Evolutionary conservation across 1,139 yeast species (phyloP).

Genomic region (Scheffersomyces illinoinensis): DNA sequence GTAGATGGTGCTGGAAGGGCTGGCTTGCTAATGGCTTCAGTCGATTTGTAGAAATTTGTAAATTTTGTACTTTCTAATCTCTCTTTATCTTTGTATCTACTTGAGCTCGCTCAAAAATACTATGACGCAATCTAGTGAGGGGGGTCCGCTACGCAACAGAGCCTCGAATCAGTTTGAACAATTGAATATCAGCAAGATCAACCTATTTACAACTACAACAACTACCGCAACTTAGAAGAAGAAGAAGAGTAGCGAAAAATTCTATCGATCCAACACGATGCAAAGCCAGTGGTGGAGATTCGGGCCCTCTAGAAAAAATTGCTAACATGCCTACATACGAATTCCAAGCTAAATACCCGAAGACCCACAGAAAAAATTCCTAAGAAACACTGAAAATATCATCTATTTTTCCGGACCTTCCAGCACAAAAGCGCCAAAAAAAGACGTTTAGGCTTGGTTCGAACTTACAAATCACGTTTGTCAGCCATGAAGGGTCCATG

Average conservation of each 20-base stretch:
- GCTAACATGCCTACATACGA: background rate
- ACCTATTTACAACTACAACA: background rate
- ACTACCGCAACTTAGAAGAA: background rate
- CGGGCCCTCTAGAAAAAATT: background rate
- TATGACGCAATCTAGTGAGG: too few species aligned
- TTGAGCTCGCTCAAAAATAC: too few species aligned
- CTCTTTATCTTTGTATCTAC: too few species aligned
- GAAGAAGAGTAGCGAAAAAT: background rate
- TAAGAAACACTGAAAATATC: background rate
- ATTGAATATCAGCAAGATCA: too few species aligned
- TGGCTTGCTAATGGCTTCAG: too few species aligned
- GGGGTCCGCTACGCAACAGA: background rate
- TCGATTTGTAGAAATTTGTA: too few species aligned
- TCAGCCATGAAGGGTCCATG: background rate
- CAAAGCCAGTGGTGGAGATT: background rate
- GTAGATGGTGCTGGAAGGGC: background rate
- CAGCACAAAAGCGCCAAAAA: background rate
- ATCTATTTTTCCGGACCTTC: background rate
- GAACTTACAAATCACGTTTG: background rate
- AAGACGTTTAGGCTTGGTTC: background rate
- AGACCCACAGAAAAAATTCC: too few species aligned
- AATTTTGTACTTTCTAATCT: too few species aligned
- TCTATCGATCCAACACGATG: background rate
- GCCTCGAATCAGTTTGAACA: background rate
- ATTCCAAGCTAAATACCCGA: background rate